Percentiles rank a stretch among this genome's conserved stretches.
Evolutionary conservation across 352 stramenopile genomes (phyloP).

Genomic region (Phytophthora lateralis): DNA sequence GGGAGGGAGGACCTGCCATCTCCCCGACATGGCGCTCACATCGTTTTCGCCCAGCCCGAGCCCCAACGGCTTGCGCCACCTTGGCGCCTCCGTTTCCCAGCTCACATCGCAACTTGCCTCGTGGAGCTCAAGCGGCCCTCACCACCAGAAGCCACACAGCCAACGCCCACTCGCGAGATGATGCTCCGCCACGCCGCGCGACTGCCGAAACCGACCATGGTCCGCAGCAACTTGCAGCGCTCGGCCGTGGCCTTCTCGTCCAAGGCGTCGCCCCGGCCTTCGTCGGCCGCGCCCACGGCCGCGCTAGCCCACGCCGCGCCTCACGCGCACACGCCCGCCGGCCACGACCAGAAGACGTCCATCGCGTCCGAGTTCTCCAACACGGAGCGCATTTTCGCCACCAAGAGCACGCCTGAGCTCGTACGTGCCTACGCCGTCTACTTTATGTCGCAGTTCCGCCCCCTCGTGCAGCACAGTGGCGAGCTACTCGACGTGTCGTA

Average conservation of each 20-base stretch:
- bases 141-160: constrained; percentile 1
- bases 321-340: constrained; percentile 13
- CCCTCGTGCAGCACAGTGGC: constrained; percentile 90
- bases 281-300: constrained; percentile 20
- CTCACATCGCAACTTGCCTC: constrained; percentile 36
- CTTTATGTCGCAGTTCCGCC: constrained; percentile 81
- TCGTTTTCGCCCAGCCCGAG: constrained; percentile 12
- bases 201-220: constrained; percentile 16
- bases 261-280: constrained; percentile 17
- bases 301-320: constrained; percentile 10
- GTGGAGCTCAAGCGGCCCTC: constrained; percentile 23
- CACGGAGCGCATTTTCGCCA: constrained; percentile 82
- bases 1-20: constrained; percentile 32
- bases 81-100: neutral
- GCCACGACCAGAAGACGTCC: constrained; percentile 15
- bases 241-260: constrained; percentile 17
- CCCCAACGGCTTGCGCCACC: too few relatives aligned
- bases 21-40: neutral
- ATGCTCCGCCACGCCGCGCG: constrained; percentile 32
- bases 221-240: constrained; percentile 9
- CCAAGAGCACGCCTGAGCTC: constrained; percentile 87
- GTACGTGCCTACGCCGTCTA: constrained; percentile 90
- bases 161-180: neutral
- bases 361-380: constrained; percentile 63
- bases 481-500: constrained; percentile 83